Percentiles rank a stretch among this genome's conserved stretches.
Conservation (phyloP, 2,329 filamentous ascomycete species). For the Dactylellina cionopaga region DNA sequence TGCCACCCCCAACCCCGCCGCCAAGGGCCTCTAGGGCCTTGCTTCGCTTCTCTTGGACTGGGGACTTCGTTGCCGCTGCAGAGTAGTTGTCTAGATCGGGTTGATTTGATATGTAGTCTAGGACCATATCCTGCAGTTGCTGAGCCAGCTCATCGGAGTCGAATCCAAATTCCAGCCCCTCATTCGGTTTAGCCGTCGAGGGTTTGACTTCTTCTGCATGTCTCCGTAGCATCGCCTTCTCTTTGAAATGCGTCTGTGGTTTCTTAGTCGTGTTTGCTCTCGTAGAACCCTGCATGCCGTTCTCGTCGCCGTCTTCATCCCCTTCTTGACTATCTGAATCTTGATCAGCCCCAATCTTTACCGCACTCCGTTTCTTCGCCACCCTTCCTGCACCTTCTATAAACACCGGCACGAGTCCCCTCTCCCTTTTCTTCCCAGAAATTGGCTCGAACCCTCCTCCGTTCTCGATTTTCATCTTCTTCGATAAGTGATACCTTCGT, state of each 20-base stretch:
- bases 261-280: slow-evolving; percentile 48
- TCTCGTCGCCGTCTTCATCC: slow-evolving; percentile 9
- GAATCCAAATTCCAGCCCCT: slow-evolving; percentile 42
- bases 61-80: slow-evolving; percentile 29
- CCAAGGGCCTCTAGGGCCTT: slow-evolving; percentile 53
- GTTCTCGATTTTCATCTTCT: slow-evolving; percentile 50
- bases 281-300: neutral
- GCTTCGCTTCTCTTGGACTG: slow-evolving; percentile 35
- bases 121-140: slow-evolving; percentile 56
- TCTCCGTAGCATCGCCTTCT: slow-evolving; percentile 48
- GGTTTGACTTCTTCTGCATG: slow-evolving; percentile 34
- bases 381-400: slow-evolving; percentile 51
- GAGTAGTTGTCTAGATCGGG: slow-evolving; percentile 54
- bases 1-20: slow-evolving; percentile 56
- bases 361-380: slow-evolving; percentile 42
- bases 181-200: slow-evolving; percentile 27
- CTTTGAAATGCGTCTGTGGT: slow-evolving; percentile 55
- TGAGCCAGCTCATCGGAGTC: slow-evolving; percentile 53
- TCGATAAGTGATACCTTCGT: slow-evolving; percentile 44
- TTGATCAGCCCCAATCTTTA: slow-evolving; percentile 35
- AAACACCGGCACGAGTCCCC: slow-evolving; percentile 44
- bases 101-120: slow-evolving; percentile 56
- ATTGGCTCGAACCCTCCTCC: slow-evolving; percentile 35
- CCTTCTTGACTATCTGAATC: slow-evolving; percentile 6
- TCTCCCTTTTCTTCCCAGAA: slow-evolving; percentile 46